These are phyloP conservation scores for Euphorbia peplus DNA, from an alignment of 345 rosid genomes.

Conservation along the genomic window DNA sequence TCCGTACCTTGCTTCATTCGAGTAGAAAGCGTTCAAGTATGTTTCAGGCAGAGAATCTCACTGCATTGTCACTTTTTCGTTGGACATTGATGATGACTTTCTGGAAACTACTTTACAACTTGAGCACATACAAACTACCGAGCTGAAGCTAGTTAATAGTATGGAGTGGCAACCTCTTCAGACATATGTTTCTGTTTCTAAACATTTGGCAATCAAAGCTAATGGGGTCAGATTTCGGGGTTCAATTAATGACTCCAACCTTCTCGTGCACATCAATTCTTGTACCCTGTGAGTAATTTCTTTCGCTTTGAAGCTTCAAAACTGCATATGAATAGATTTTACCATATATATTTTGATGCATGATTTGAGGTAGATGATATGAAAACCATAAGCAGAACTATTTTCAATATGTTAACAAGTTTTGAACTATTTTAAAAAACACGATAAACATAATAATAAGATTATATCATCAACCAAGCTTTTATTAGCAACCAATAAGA, in stretches of 20 bases:
- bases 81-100: conserved; percentile 78
- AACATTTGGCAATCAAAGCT: conserved; percentile 64
- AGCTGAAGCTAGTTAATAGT: conserved; percentile 57
- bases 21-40: too few species aligned
- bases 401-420: too few species aligned
- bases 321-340: background rate
- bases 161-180: conserved; percentile 88
- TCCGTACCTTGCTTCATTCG: too few species aligned
- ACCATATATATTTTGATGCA: background rate
- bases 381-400: too few species aligned
- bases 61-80: conserved; percentile 57
- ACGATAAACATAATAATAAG: too few species aligned
- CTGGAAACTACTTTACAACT: conserved; percentile 61
- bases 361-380: too few species aligned
- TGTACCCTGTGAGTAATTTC: conserved; percentile 46
- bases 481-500: too few species aligned
- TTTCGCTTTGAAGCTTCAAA: background rate
- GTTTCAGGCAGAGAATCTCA: conserved; percentile 55
- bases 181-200: conserved; percentile 75
- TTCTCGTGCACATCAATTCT: conserved; percentile 60
- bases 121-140: conserved; percentile 66
- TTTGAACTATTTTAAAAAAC: too few species aligned
- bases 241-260: conserved; percentile 65
- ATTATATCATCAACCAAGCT: too few species aligned
- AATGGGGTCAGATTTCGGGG: conserved; percentile 76